These are phyloP conservation scores for Boletus subcaerulescens DNA, from an alignment of 768 basidiomycete species.

Conservation along the genomic window DNA sequence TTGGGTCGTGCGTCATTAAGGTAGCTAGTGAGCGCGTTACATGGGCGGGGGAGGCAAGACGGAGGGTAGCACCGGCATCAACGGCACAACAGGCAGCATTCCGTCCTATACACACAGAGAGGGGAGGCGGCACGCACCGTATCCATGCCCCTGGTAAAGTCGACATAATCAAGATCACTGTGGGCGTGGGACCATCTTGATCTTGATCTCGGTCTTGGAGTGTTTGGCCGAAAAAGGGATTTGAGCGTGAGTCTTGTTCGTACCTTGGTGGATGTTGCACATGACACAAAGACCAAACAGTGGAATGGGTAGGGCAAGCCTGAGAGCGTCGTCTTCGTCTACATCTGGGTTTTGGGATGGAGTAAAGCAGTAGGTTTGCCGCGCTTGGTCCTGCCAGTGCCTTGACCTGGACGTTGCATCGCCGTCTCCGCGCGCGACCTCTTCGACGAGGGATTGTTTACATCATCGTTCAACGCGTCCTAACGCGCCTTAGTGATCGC, in stretches of 20 bases:
- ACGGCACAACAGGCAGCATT: neutral
- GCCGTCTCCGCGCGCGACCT: constrained; percentile 33
- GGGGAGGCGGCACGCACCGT: constrained; percentile 41
- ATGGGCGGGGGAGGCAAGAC: constrained; percentile 53
- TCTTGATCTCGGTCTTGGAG: constrained; percentile 23
- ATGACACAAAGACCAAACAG: constrained; percentile 64
- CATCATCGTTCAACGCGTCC: constrained; percentile 66
- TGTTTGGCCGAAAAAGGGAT: constrained; percentile 46
- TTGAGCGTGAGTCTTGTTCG: constrained; percentile 79
- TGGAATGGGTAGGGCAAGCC: constrained; percentile 52
- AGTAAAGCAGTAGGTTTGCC: neutral
- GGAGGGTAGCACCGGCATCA: constrained; percentile 64
- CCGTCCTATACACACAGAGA: neutral
- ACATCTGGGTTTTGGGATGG: neutral
- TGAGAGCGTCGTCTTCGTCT: constrained; percentile 7
- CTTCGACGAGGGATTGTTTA: constrained; percentile 51
- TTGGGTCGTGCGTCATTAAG: no score
- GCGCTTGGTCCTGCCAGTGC: neutral
- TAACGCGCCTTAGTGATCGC: constrained; percentile 54
- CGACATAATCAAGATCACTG: constrained; percentile 67
- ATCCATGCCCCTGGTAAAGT: constrained; percentile 76
- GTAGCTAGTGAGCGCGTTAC: constrained; percentile 43
- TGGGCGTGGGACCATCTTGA: neutral
- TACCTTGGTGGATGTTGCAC: constrained; percentile 63
- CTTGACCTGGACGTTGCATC: neutral